A percentile compares a stretch with the other conserved stretches of the same genome.
Conservation (phyloP, 2,329 filamentous ascomycete species). For the Ophiostoma himal-ulmi region DNA sequence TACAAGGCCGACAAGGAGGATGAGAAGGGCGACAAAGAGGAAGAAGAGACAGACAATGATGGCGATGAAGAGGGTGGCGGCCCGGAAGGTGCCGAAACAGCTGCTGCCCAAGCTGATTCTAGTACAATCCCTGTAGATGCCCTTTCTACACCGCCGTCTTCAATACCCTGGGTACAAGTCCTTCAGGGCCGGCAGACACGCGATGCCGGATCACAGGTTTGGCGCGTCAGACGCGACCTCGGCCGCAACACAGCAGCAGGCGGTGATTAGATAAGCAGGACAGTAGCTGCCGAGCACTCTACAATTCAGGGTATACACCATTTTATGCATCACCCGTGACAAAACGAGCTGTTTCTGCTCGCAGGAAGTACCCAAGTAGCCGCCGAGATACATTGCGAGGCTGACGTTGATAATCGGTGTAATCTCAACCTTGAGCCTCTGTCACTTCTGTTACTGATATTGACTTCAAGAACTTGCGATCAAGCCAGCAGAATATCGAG, state of each 20-base stretch:
- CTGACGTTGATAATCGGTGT: no score
- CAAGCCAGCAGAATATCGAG: no score
- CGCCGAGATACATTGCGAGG: no score
- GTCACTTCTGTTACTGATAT: no score
- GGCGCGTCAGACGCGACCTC: constrained; percentile 59
- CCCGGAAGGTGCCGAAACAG: background rate
- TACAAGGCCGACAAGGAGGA: constrained; percentile 26
- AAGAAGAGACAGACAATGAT: constrained; percentile 30
- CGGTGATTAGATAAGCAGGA: background rate
- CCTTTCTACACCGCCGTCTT: constrained; percentile 24
- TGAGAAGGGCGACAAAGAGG: constrained; percentile 35
- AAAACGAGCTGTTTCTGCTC: no score
- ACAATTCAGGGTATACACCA: no score
- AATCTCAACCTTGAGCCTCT: no score
- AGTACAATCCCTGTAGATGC: constrained; percentile 21
- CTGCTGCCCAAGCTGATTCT: background rate
- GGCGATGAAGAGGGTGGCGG: background rate
- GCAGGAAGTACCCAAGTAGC: no score
- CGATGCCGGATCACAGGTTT: constrained; percentile 54
- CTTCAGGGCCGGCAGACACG: constrained; percentile 50
- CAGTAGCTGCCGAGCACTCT: no score
- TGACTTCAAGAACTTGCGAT: no score
- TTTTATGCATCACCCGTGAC: no score
- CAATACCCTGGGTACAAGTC: constrained; percentile 55
- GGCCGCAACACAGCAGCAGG: constrained; percentile 33